Evolutionary conservation across 768 basidiomycete genomes (phyloP), one percentile per base, ranked within the genome.

Genomic region (Tulasnella sp.): DNA sequence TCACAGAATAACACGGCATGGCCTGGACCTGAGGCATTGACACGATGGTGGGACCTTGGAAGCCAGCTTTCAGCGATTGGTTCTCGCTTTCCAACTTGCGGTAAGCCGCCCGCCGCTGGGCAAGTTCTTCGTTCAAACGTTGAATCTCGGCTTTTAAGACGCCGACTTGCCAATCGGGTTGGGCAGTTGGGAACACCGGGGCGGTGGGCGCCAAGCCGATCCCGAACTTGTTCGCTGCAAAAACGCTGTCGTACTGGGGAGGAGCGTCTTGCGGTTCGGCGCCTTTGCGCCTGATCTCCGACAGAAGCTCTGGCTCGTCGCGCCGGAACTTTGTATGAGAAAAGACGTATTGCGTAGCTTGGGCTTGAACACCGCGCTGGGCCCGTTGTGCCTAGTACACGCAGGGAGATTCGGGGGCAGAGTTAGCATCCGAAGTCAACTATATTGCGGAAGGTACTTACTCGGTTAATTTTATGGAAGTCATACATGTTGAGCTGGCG

Each of bases 401-500:
- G 14, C 39, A 68, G 27, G 62, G 3, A 68, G 16, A 68, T 31
- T 8, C 48, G 48, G 24, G 24, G 21, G 24, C 21, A 52, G 24
- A 52, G 24, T 52, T 52, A 52, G 24, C 48, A 19, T 21, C 14
- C 31, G 48, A 40, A 75, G 42, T 7, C 1, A 75, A 27, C 24
- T 40, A 36, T 56, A 36, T 74, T 40, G 52, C 39, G 36, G 39
- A 74, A 40, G 40, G 16, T 36, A n/a, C 68, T 58, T 72, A 27
- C 75, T 58, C 71, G 38, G 73, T 58, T 81, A 71, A 76, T 79
- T 46, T 94, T 89, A 85, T 95, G 94, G 85, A 97, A 97, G 38
- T 95, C 95, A 83, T 96, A 97, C 94, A 97, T 97, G 88, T 97
- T 97, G 81, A 97, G 89, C 84, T 97, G 96, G 82, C 96, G 91